phyloP scores from a whole-genome alignment of 2,329 filamentous ascomycete genomes.

The Aspergillus sp. region DNA sequence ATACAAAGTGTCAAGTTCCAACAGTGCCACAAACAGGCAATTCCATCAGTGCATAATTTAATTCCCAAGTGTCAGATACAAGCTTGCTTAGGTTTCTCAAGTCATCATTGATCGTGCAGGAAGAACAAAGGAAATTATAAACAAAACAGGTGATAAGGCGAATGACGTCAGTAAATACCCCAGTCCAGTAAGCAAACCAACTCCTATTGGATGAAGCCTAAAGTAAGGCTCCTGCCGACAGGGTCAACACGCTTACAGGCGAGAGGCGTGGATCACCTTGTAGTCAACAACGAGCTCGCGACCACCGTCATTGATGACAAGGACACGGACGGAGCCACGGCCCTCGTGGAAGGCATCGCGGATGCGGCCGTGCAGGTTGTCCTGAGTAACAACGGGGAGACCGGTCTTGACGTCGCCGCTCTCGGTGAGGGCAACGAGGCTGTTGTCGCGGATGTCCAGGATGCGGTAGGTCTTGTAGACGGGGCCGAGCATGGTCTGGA shows the following conservation, averaged over 20 bases:
- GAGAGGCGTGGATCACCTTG: slow-evolving; percentile 88
- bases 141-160: slow-evolving; percentile 2
- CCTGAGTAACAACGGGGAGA: slow-evolving; percentile 92
- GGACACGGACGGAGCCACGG: slow-evolving; percentile 88
- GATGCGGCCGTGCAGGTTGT: slow-evolving; percentile 79
- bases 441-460: slow-evolving; percentile 88
- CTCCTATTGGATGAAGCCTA: neutral
- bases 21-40: slow-evolving; percentile 16
- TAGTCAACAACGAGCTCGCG: slow-evolving; percentile 97
- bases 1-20: slow-evolving; percentile 14
- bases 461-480: slow-evolving; percentile 99
- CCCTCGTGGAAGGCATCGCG: slow-evolving; percentile 83
- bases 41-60: slow-evolving; percentile 19
- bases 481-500: slow-evolving; percentile 99
- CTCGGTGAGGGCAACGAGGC: slow-evolving; percentile 96
- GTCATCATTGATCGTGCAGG: slow-evolving; percentile 21
- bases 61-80: slow-evolving; percentile 17
- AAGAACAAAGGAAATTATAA: slow-evolving; percentile 6
- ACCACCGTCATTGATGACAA: slow-evolving; percentile 91
- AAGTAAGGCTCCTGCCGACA: slow-evolving; percentile 12
- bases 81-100: slow-evolving; percentile 11
- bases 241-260: slow-evolving; percentile 51
- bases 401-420: slow-evolving; percentile 97
- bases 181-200: neutral
- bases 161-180: slow-evolving; percentile 1